Evolutionary conservation across 2,329 filamentous ascomycete species (phyloP), one percentile per base, ranked within the genome.

Genomic region (Fusarium sp.): DNA sequence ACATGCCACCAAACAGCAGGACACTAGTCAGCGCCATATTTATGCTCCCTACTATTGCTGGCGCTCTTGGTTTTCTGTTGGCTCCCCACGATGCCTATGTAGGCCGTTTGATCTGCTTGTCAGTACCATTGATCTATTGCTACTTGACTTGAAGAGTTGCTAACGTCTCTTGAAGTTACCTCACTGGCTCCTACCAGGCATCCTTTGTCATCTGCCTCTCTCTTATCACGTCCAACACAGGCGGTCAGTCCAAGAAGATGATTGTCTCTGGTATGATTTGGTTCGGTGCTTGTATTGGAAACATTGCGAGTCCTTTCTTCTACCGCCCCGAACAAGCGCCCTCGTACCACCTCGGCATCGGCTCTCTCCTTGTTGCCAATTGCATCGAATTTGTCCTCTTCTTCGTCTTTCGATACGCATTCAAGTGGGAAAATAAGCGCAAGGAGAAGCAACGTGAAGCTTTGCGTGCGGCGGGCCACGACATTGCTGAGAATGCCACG

Each of bases 241-340:
- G 77, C 1, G 85, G 85, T 0, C 84, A 87, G 60, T 86, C 85
- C 1, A 88, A 88, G 70, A 87, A 89, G 69, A 85, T 88, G 41
- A 82, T 88, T 25, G 85, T 85, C n/a, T 87, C 86, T 22, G 85
- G 83, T 2, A 81, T 86, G 53, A 77, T 87, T 3, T 88, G 86
- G 74, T 76, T 88, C 9, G 85, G 84, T 0, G 84, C 84, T 53
- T 87, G 85, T 65, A 79, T 83, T 2, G 86, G 85, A 6, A 88
- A 88, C 66, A 86, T 88, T 38, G 81, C 80, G 5, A 83, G 85
- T 0, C 87, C 87, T 0, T 88, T 88, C 72, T 88, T 88, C 74
- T 89, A 87, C 72, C 81, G 82, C 46, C 74, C 79, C 0, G 68
- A 78, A n/a, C 84, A 89, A 61, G 77, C 79, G 3, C 78, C 77